Base-by-base conservation (phyloP, 2,329 filamentous ascomycete genomes). In the Penicillium hordei region DNA sequence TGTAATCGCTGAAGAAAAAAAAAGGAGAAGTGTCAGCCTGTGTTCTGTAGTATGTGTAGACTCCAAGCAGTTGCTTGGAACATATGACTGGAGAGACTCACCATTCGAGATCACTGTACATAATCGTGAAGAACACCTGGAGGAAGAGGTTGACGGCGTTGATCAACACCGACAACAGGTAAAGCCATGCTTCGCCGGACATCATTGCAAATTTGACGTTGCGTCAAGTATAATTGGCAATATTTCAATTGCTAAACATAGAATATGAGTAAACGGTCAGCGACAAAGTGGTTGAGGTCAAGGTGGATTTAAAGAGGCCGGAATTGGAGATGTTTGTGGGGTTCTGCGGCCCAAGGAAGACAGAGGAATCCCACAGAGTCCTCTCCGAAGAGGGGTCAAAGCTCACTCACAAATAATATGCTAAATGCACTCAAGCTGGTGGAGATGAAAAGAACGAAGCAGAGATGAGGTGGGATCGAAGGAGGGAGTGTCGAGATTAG, bases 61-160 rank as follows among this genome's bases (percentile, higher is more conserved):
- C 25, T 15, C 29, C 42, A 43, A 15, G 23, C 4, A 36, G 17
- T 8, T n/a, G 25, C 19, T 29, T 21, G 3, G 13, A 10, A 19
- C 10, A 42, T 21, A n/a, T 21, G 42, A 27, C 48, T 36, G 21
- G 36, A 44, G 31, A 17, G n/a, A 83, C 90, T 73, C 82, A 96
- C 93, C 94, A 99, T 89, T 99, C 94, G 72, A 99, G 81, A 84
- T 99, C 94, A 79, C 91, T 96, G 82, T 97, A 99, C 95, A 99
- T 99, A 75, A 99, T 99, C 58, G 94, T 99, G 83, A 99, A 99
- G 86, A 99, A 99, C 71, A 99, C 94, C 82, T 99, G 95, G 58
- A 99, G 85, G 80, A 99, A 99, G 74, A 99, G 86, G 84, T 99
- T 99, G 86, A 99, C 93, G 82, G 94, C 94, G 83, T 99, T 99